Base-by-base conservation (phyloP, 352 stramenopile species). In the Globisporangium nodosum region DNA sequence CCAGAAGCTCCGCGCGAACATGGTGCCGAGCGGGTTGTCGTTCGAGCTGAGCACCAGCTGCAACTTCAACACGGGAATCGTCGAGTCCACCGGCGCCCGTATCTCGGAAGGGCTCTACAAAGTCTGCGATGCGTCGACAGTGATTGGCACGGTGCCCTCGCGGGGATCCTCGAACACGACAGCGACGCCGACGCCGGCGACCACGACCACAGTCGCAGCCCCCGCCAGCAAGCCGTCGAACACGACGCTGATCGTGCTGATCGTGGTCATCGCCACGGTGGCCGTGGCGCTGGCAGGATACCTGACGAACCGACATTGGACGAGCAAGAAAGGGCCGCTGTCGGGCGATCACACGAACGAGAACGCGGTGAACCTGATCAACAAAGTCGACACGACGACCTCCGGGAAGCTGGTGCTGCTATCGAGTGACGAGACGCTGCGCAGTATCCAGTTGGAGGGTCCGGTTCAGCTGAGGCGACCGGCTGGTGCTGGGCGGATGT, bases 341-440 rank as follows among this genome's bases (percentile, higher is more conserved):
- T n/a, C 49, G 5, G 3, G 3, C 21, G n/a, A 56, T 20, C 21
- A 18, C 16, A 39, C 50, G n/a, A 49, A 66, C 47, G 64, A 76
- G 24, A 70, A 71, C 13, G 63, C 71, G 6, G 60, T 67, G 45
- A 85, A 76, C 27, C 58, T 85, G 13, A 85, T 85, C 61, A 64
- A 59, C 47, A 83, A 85, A 49, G 61, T 53, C 7, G 73, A 85
- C 12, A 66, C 57, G 16, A 57, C 66, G 15, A 47, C 66, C 20
- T 70, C 54, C 0, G 66, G 71, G 18, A 88, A 85, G 50, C 60
- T 67, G 5, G 85, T 73, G 4, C 81, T 91, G 40, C 78, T 88
- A 31, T 88, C 81, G 3, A 87, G 69, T n/a, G 79, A 90, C 58
- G 78, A 88, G 48, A 74, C 78, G 15, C 51, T 90, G 47, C 69